Evolutionary conservation across 352 stramenopile species (phyloP).

Genomic region (Phytophthora kernoviae): DNA sequence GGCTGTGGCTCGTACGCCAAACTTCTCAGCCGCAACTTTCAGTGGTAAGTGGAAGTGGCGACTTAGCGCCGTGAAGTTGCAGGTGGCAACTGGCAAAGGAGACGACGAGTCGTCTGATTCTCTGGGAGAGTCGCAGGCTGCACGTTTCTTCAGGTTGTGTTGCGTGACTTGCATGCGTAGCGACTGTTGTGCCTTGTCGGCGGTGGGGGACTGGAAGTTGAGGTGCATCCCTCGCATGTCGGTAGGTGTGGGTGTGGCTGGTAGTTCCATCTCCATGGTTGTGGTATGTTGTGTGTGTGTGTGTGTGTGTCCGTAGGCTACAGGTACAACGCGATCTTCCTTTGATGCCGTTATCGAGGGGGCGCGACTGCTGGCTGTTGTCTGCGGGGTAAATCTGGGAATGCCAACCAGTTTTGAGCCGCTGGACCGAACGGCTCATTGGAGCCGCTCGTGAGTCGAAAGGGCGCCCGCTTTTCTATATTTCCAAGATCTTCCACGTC

Average conservation of each 20-base stretch:
- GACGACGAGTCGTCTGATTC: constrained; percentile 16
- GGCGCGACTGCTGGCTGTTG: constrained; percentile 1
- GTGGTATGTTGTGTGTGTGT: no score
- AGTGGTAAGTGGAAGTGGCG: constrained; percentile 72
- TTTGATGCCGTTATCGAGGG: not conserved
- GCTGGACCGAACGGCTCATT: constrained; percentile 20
- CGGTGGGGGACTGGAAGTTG: constrained; percentile 53
- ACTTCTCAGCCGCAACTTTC: constrained; percentile 77
- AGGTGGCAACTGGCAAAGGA: constrained; percentile 38
- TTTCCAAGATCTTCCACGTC: constrained; percentile 38
- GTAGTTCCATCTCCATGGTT: constrained; percentile 42
- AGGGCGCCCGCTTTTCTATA: constrained; percentile 30
- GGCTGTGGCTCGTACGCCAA: constrained; percentile 69
- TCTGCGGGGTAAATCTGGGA: constrained; percentile 30
- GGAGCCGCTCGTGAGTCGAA: constrained; percentile 32
- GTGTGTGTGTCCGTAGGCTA: no score
- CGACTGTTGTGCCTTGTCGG: constrained; percentile 44
- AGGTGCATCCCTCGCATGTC: constrained; percentile 34
- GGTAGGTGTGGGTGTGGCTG: constrained; percentile 35
- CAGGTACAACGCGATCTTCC: not conserved
- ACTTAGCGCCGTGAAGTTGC: constrained; percentile 76
- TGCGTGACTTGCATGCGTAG: constrained; percentile 38
- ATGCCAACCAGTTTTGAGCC: constrained; percentile 16
- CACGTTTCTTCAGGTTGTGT: constrained; percentile 49
- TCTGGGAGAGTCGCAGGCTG: constrained; percentile 30